These are phyloP conservation scores for Ammopiptanthus mongolicus DNA, from an alignment of 306 rosid genomes.

Conservation along the genomic window DNA sequence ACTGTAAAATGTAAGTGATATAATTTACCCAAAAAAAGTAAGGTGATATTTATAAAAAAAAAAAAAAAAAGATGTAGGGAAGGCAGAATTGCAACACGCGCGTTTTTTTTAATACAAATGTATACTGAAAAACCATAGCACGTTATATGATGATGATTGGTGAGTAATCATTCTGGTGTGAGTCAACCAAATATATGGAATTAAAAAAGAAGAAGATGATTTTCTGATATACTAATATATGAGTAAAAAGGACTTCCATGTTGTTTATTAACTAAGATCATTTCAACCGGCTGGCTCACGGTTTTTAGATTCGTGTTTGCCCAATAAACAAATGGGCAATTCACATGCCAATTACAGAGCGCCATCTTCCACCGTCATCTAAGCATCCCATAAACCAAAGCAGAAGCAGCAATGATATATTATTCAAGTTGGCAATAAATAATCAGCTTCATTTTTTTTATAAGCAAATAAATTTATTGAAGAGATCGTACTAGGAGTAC, in stretches of 20 bases:
- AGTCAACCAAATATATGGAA: constrained; percentile 27
- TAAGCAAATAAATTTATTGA: too few species aligned
- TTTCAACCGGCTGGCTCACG: constrained; percentile 27
- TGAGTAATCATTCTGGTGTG: constrained; percentile 13
- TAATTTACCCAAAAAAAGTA: too few species aligned
- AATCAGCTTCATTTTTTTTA: too few species aligned
- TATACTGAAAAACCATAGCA: neutral
- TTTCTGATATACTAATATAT: neutral
- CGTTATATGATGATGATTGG: neutral
- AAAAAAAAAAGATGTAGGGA: neutral
- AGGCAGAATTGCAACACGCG: neutral
- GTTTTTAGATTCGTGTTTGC: constrained; percentile 13
- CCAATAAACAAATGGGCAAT: constrained; percentile 11
- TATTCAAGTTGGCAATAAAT: neutral
- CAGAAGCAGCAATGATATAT: neutral
- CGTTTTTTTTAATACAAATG: neutral
- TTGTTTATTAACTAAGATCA: constrained; percentile 24
- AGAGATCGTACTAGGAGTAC: too few species aligned
- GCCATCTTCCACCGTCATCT: constrained; percentile 47
- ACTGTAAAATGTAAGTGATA: too few species aligned
- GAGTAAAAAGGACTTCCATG: constrained; percentile 24
- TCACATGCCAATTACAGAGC: constrained; percentile 54
- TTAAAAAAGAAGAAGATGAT: neutral
- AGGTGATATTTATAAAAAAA: too few species aligned
- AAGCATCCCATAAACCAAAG: constrained; percentile 19